phyloP scores from a whole-genome alignment of 192 early-diverging fungal genomes.

The Spinellus fusiger region DNA sequence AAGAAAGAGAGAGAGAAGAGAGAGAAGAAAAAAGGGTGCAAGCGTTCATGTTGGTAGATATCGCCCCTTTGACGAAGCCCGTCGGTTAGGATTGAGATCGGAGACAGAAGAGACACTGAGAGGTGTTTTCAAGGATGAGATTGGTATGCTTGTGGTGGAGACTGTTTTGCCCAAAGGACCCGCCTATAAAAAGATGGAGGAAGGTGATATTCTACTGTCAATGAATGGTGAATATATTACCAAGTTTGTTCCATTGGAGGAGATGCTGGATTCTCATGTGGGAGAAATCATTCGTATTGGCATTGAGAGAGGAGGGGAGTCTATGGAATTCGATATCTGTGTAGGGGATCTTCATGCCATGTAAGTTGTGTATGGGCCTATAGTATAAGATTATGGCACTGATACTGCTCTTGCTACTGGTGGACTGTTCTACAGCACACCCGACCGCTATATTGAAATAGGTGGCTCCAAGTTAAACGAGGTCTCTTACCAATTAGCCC shows the following conservation, averaged over 20 bases:
- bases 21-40: neutral
- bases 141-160: constrained; percentile 77
- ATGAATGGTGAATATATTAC: constrained; percentile 70
- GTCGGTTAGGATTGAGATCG: constrained; percentile 59
- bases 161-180: constrained; percentile 70
- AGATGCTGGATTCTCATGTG: constrained; percentile 64
- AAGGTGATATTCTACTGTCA: constrained; percentile 68
- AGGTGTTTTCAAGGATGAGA: constrained; percentile 52
- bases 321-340: constrained; percentile 46
- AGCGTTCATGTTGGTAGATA: constrained; percentile 33
- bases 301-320: constrained; percentile 71
- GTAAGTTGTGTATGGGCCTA: constrained; percentile 8
- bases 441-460: constrained; percentile 78
- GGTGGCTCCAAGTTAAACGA: constrained; percentile 75
- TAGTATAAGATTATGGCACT: neutral
- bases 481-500: constrained; percentile 69
- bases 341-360: constrained; percentile 76
- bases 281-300: constrained; percentile 47
- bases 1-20: neutral
- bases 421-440: constrained; percentile 51
- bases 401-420: neutral
- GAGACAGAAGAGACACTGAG: constrained; percentile 60
- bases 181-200: constrained; percentile 57
- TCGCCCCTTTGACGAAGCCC: constrained; percentile 72
- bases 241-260: constrained; percentile 76